Evolutionary conservation across 1,284 basidiomycete species (phyloP), one percentile per base, ranked within the genome.

Genomic region (Melampsora americana): DNA sequence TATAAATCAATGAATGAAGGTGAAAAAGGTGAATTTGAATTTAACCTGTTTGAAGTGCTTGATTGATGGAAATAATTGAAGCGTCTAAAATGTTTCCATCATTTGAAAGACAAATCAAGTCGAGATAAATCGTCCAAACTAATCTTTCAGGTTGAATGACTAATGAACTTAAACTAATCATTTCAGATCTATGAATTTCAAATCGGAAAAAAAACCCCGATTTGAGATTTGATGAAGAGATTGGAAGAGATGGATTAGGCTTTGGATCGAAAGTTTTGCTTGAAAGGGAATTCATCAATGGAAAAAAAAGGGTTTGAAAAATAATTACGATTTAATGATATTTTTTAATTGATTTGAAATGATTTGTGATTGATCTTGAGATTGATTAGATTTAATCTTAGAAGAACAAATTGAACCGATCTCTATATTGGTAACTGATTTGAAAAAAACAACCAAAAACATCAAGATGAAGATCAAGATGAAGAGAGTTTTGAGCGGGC

Each of bases 61-160:
- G 89, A 66, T 93, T 88, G 85, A 95, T 91, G 0, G 93, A 93
- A 18, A 97, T 82, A 1, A 97, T 85, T 0, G 92, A 87, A 0
- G 95, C 93, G 79, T 99, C 95, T 79, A 96, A 92, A 0, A 88
- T 90, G 81, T 97, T 97, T 11, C 95, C 95, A 82, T 99, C 95
- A 80, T 94, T 95, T 84, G 95, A 97, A 80, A 99, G 91, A 83
- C 94, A 97, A 5, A 90, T 92, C 39, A 93, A 88, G 79, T 99
- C 95, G 78, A 98, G 86, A 83, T 97, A 97, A 20, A 99, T 85
- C 30, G 90, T 90, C 93, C 94, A 99, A 0, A 86, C 93, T 0
- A 92, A 87, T 82, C 90, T 91, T 3, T 88, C 89, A 0, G 88
- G 87, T 23, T 90, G 86, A 69, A 99, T 96, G 80, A 90, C 90